Conservation (phyloP, 2,329 filamentous ascomycete genomes). For the Neofusicoccum ribis region DNA sequence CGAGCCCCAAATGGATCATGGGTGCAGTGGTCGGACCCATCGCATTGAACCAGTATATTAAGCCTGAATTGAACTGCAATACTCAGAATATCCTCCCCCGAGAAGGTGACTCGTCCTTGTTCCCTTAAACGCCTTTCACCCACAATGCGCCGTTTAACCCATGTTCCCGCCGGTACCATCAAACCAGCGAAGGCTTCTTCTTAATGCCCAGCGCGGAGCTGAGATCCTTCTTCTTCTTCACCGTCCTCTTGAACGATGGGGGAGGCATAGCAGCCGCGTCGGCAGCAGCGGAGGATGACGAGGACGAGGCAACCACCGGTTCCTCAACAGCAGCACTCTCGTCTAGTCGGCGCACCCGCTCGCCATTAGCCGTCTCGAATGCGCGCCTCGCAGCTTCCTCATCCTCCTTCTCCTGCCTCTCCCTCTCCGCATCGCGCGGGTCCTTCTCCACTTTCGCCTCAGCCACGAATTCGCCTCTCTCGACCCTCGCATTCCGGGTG, state of each 20-base stretch:
- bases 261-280: conserved; percentile 43
- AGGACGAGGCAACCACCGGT: conserved; percentile 23
- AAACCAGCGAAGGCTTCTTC: conserved; percentile 58
- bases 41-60: no score
- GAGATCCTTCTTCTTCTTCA: conserved; percentile 87
- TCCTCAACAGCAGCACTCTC: conserved; percentile 37
- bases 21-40: no score
- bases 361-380: conserved; percentile 55
- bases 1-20: no score
- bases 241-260: conserved; percentile 70
- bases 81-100: no score
- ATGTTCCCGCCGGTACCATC: background rate
- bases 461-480: conserved; percentile 68
- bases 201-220: conserved; percentile 79
- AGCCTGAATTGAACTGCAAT: background rate
- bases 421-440: conserved; percentile 57
- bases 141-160: background rate
- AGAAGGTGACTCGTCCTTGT: background rate
- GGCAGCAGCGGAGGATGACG: conserved; percentile 34
- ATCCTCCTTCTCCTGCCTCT: conserved; percentile 75
- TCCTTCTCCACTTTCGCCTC: conserved; percentile 56
- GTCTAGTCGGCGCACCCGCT: conserved; percentile 23
- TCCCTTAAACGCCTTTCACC: background rate
- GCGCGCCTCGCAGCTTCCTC: conserved; percentile 77
- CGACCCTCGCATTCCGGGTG: conserved; percentile 83